These are phyloP conservation scores for Saururus chinensis DNA, from an alignment of 164 flowering plant species.

Conservation along the genomic window DNA sequence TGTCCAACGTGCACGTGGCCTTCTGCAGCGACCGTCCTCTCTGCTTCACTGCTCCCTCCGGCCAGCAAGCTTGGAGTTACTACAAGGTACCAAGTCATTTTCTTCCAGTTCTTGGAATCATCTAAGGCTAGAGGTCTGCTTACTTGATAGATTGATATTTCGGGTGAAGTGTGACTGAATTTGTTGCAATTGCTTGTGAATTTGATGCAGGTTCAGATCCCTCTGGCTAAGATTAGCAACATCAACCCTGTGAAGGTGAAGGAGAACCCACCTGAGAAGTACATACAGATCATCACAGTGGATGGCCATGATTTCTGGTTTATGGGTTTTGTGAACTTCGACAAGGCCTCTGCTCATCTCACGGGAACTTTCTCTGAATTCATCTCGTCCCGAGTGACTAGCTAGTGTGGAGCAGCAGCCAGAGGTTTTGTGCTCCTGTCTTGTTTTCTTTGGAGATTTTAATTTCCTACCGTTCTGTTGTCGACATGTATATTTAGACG, in stretches of 20 bases:
- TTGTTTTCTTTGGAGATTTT: background rate
- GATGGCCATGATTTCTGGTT: slow-evolving; percentile 76
- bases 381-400: slow-evolving; percentile 1
- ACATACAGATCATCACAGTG: slow-evolving; percentile 43
- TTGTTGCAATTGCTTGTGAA: background rate
- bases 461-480: background rate
- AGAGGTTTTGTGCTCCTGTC: background rate
- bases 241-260: slow-evolving; percentile 37
- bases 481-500: background rate
- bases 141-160: no score
- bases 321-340: slow-evolving; percentile 63
- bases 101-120: background rate
- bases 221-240: slow-evolving; percentile 27
- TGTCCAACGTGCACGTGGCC: slow-evolving; percentile 37
- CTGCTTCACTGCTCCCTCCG: slow-evolving; percentile 52
- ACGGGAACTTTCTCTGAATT: slow-evolving; percentile 17
- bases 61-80: slow-evolving; percentile 57
- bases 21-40: slow-evolving; percentile 64
- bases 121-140: no score
- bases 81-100: slow-evolving; percentile 34
- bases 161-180: background rate
- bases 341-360: slow-evolving; percentile 44
- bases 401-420: background rate
- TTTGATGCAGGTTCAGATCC: slow-evolving; percentile 36
- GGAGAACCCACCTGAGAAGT: slow-evolving; percentile 41